Percentiles rank a stretch among this genome's conserved stretches.
These are phyloP conservation scores for Talaromyces verruculosus DNA, from an alignment of 2,329 filamentous ascomycete species.

Conservation along the genomic window DNA sequence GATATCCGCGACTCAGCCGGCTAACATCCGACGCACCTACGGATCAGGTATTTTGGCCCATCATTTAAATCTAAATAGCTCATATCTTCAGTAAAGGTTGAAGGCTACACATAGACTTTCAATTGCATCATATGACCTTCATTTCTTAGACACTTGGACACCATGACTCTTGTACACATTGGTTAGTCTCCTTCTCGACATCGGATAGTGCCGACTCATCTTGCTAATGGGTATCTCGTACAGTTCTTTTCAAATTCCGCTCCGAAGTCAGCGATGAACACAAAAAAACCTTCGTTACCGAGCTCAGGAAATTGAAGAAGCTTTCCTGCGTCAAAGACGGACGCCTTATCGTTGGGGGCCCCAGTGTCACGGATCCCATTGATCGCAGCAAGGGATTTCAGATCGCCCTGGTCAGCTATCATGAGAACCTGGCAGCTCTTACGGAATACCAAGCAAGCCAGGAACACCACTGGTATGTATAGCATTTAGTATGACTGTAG, in stretches of 20 bases:
- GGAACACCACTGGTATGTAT: constrained; percentile 51
- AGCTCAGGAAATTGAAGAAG: constrained; percentile 52
- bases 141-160: not conserved
- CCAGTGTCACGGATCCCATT: constrained; percentile 54
- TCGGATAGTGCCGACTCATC: not conserved
- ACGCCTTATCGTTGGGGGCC: constrained; percentile 54
- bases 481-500: not conserved
- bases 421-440: constrained; percentile 48
- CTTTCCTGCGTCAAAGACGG: constrained; percentile 51
- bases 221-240: not conserved
- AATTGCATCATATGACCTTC: not conserved
- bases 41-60: not conserved
- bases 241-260: constrained; percentile 55
- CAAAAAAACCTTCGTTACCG: constrained; percentile 47
- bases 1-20: not conserved
- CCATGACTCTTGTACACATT: constrained; percentile 17
- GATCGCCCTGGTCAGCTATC: constrained; percentile 54
- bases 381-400: constrained; percentile 56
- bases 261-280: constrained; percentile 45
- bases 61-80: not conserved
- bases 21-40: not conserved
- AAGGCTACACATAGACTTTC: not conserved
- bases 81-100: not conserved
- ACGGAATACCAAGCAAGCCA: constrained; percentile 54
- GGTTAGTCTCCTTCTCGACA: not conserved